Percentiles rank a stretch among this genome's conserved stretches.
Conservation (phyloP, 2,329 filamentous ascomycete genomes). For the Fusarium sp. region DNA sequence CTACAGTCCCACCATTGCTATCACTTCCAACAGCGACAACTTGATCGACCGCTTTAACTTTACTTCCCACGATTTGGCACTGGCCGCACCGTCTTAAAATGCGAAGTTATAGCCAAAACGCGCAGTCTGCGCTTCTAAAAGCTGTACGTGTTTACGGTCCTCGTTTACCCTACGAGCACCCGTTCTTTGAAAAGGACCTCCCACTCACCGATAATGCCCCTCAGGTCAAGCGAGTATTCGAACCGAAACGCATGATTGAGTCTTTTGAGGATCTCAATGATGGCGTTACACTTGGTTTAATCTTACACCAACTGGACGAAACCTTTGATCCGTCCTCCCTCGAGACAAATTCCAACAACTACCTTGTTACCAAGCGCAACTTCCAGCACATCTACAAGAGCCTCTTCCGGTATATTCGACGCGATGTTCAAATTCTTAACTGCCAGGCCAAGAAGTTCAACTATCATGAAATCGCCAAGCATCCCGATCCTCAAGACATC, state of each 20-base stretch:
- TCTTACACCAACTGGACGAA: slow-evolving; percentile 70
- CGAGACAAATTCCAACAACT: slow-evolving; percentile 60
- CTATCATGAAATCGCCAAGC: slow-evolving; percentile 70
- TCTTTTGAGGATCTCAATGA: slow-evolving; percentile 67
- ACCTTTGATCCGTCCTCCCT: slow-evolving; percentile 69
- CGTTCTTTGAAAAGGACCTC: too few species aligned
- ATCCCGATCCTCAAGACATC: slow-evolving; percentile 67
- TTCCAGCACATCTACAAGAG: slow-evolving; percentile 68
- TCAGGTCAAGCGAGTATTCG: slow-evolving; percentile 58
- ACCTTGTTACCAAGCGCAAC: slow-evolving; percentile 65
- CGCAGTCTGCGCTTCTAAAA: slow-evolving; percentile 68
- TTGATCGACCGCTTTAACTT: slow-evolving; percentile 19
- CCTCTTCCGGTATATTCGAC: slow-evolving; percentile 68
- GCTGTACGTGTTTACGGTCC: slow-evolving; percentile 59
- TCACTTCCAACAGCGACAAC: slow-evolving; percentile 22
- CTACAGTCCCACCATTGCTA: slow-evolving; percentile 34
- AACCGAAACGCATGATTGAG: slow-evolving; percentile 61
- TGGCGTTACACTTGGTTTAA: slow-evolving; percentile 66
- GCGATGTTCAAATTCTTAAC: slow-evolving; percentile 64
- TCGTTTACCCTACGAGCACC: too few species aligned
- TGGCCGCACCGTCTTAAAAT: slow-evolving; percentile 44
- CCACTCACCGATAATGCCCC: slow-evolving; percentile 24
- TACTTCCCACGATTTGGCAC: slow-evolving; percentile 17
- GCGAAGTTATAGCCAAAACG: slow-evolving; percentile 57
- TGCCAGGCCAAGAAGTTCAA: slow-evolving; percentile 67